Conservation (phyloP, 495 filamentous ascomycete genomes). For the Hypomontagnella submonticulosa region DNA sequence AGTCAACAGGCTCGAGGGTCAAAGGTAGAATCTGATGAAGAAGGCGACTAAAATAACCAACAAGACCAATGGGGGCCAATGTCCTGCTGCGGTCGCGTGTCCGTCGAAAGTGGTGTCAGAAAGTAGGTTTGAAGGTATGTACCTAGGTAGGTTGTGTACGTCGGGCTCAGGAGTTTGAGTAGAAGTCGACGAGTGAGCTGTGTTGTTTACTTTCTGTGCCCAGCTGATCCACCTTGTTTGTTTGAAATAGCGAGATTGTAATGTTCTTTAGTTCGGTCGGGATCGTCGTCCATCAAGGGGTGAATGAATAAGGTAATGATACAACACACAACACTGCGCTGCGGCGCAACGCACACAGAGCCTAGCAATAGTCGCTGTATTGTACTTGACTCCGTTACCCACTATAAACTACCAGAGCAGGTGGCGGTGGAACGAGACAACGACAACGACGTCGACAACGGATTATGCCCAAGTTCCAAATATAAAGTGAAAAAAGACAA, state of each 20-base stretch:
- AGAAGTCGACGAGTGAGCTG: background rate
- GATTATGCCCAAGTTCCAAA: too few species aligned
- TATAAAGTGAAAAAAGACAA: background rate
- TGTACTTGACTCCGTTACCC: slow-evolving; percentile 23
- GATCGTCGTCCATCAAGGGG: slow-evolving; percentile 43
- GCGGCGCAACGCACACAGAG: background rate
- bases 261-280: slow-evolving; percentile 42
- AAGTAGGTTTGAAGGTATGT: slow-evolving; percentile 10
- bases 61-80: slow-evolving; percentile 10
- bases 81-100: slow-evolving; percentile 24
- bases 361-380: background rate
- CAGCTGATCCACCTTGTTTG: slow-evolving; percentile 22
- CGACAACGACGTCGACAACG: background rate
- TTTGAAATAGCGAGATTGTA: slow-evolving; percentile 40
- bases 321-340: slow-evolving; percentile 21
- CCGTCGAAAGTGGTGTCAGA: slow-evolving; percentile 7
- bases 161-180: background rate
- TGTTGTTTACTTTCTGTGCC: slow-evolving; percentile 34
- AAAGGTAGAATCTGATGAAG: background rate
- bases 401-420: slow-evolving; percentile 36
- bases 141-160: slow-evolving; percentile 14
- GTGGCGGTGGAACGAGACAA: slow-evolving; percentile 32
- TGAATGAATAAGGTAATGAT: slow-evolving; percentile 16
- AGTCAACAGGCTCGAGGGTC: background rate
- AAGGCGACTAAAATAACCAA: slow-evolving; percentile 4